These are phyloP conservation scores for Biscogniauxia sp. DNA, from an alignment of 2,329 filamentous ascomycete species.

Conservation along the genomic window DNA sequence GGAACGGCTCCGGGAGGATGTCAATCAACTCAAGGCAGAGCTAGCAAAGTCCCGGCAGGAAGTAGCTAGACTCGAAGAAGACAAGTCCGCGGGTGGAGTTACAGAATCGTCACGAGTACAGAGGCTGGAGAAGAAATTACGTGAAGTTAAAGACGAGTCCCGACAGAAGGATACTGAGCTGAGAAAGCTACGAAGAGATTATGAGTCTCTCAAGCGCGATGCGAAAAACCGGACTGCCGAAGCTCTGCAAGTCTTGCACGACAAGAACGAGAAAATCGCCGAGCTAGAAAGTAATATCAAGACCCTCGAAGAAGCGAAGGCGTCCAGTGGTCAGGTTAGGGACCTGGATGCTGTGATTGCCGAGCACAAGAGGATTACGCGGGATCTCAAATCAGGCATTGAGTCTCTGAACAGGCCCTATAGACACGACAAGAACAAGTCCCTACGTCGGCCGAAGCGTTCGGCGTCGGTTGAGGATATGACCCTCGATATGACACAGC, in stretches of 20 bases:
- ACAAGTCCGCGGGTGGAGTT: conserved; percentile 30
- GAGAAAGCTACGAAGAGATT: conserved; percentile 49
- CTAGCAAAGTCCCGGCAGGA: conserved; percentile 48
- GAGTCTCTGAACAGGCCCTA: conserved; percentile 25
- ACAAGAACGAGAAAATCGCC: conserved; percentile 56
- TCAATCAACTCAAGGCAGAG: conserved; percentile 50
- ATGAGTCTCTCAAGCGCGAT: conserved; percentile 52
- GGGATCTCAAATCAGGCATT: conserved; percentile 26
- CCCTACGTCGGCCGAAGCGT: conserved; percentile 14
- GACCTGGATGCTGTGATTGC: conserved; percentile 13
- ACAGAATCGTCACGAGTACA: conserved; percentile 33
- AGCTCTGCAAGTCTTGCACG: conserved; percentile 52
- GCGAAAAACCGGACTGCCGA: conserved; percentile 54
- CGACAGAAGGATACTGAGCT: conserved; percentile 49
- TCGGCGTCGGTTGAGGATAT: conserved; percentile 28
- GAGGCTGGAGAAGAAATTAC: conserved; percentile 42
- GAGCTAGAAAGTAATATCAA: conserved; percentile 54
- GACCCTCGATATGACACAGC: conserved; percentile 27
- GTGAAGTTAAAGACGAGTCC: conserved; percentile 43
- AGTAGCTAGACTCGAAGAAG: conserved; percentile 36
- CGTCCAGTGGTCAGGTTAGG: conserved; percentile 11
- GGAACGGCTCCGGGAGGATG: conserved; percentile 49
- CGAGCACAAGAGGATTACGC: conserved; percentile 22
- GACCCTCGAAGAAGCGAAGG: conserved; percentile 37
- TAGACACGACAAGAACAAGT: conserved; percentile 17